Percentiles rank a stretch among this genome's conserved stretches.
These are phyloP conservation scores for Pythium dissimile DNA, from an alignment of 352 stramenopile species.

Conservation along the genomic window DNA sequence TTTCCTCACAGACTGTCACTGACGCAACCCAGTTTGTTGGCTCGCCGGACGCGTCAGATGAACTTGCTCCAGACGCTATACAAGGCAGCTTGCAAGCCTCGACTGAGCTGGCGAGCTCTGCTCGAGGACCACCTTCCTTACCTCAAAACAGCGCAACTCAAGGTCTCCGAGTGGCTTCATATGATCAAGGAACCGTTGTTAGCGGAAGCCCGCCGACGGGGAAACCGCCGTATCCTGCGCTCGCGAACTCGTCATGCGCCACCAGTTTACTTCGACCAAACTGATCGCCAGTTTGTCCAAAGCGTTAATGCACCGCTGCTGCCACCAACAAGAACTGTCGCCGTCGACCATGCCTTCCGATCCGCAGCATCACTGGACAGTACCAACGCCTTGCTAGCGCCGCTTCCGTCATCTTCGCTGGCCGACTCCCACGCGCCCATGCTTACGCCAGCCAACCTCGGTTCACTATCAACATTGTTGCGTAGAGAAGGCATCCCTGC, in stretches of 20 bases:
- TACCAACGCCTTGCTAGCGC: not conserved
- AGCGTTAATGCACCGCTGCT: conserved; percentile 15
- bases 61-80: conserved; percentile 18
- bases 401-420: not conserved
- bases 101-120: conserved; percentile 17
- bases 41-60: conserved; percentile 17
- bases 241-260: conserved; percentile 23
- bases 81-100: conserved; percentile 11
- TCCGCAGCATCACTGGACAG: not conserved
- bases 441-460: conserved; percentile 11
- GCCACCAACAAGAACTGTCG: conserved; percentile 3
- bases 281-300: conserved; percentile 18
- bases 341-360: not conserved
- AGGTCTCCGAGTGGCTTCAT: conserved; percentile 12
- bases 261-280: conserved; percentile 17
- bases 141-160: conserved; percentile 7
- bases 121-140: conserved; percentile 21
- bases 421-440: not conserved
- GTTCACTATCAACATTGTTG: conserved; percentile 20
- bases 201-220: not conserved
- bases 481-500: conserved; percentile 18
- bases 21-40: conserved; percentile 1
- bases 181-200: conserved; percentile 19
- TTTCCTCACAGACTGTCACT: not conserved
- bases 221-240: conserved; percentile 14